A percentile compares a stretch with the other conserved stretches of the same genome.
phyloP scores from a whole-genome alignment of 495 filamentous ascomycete genomes.

The Aspergillus saccharolyticus region DNA sequence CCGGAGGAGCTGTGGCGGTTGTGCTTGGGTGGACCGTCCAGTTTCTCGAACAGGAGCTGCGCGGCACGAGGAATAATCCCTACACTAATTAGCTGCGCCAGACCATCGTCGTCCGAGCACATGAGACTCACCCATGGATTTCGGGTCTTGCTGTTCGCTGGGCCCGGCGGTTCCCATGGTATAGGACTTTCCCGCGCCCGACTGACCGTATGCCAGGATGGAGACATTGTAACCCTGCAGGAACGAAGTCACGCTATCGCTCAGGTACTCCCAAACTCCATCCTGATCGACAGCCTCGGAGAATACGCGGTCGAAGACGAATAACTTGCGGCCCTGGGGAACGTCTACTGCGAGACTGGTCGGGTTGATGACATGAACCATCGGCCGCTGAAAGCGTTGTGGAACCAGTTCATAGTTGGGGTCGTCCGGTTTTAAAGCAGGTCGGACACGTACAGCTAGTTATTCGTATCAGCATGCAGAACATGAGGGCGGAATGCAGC shows the following conservation, averaged over 20 bases:
- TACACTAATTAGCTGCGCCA: constrained; percentile 27
- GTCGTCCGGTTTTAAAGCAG: constrained; percentile 75
- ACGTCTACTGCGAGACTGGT: constrained; percentile 86
- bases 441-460: constrained; percentile 93
- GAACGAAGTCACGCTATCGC: constrained; percentile 86
- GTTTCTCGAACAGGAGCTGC: constrained; percentile 77
- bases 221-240: constrained; percentile 98
- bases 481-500: constrained; percentile 3
- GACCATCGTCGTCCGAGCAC: neutral
- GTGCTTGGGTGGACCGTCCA: constrained; percentile 53
- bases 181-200: constrained; percentile 99
- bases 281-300: constrained; percentile 78
- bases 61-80: constrained; percentile 94
- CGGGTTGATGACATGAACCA: constrained; percentile 80
- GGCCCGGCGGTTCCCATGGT: constrained; percentile 98
- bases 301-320: constrained; percentile 95
- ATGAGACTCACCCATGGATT: constrained; percentile 67
- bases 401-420: constrained; percentile 93
- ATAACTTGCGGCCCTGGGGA: constrained; percentile 85
- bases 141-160: constrained; percentile 65
- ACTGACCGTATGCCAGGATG: constrained; percentile 95
- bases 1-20: constrained; percentile 65
- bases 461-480: constrained; percentile 15
- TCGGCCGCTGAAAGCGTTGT: constrained; percentile 88
- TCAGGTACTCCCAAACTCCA: constrained; percentile 91